These are phyloP conservation scores for Paramyrothecium roridum DNA, from an alignment of 2,329 filamentous ascomycete genomes.

Conservation along the genomic window DNA sequence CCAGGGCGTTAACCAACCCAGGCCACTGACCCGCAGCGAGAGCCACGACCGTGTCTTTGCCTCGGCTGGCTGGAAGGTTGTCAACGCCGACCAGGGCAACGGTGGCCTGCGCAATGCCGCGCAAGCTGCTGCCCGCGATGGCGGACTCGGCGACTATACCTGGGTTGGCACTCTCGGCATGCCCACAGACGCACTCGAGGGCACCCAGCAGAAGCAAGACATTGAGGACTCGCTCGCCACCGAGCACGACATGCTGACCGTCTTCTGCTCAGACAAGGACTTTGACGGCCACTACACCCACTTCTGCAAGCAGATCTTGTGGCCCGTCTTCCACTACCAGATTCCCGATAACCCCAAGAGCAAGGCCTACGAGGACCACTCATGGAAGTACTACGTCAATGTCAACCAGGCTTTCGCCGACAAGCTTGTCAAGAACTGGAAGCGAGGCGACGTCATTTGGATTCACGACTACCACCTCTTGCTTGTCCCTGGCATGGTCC, in stretches of 20 bases:
- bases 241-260: constrained; percentile 78
- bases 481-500: constrained; percentile 83
- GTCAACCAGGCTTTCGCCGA: constrained; percentile 93
- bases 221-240: constrained; percentile 79
- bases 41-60: constrained; percentile 71
- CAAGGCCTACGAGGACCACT: constrained; percentile 97
- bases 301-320: constrained; percentile 96
- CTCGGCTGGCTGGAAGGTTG: constrained; percentile 77
- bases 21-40: constrained; percentile 49
- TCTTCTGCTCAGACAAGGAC: constrained; percentile 86
- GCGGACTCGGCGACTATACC: constrained; percentile 69
- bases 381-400: constrained; percentile 90
- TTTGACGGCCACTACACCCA: constrained; percentile 93
- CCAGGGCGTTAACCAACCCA: constrained; percentile 56
- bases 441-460: constrained; percentile 90
- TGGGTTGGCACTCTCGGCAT: constrained; percentile 93
- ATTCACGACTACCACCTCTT: constrained; percentile 94
- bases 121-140: constrained; percentile 69
- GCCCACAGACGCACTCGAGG: constrained; percentile 81
- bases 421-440: constrained; percentile 87
- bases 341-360: constrained; percentile 97
- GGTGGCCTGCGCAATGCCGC: constrained; percentile 88
- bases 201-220: constrained; percentile 71
- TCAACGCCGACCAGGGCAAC: constrained; percentile 86
- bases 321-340: constrained; percentile 98